These are phyloP conservation scores for Podila epigama DNA, from an alignment of 192 early-diverging fungal species.

Conservation along the genomic window DNA sequence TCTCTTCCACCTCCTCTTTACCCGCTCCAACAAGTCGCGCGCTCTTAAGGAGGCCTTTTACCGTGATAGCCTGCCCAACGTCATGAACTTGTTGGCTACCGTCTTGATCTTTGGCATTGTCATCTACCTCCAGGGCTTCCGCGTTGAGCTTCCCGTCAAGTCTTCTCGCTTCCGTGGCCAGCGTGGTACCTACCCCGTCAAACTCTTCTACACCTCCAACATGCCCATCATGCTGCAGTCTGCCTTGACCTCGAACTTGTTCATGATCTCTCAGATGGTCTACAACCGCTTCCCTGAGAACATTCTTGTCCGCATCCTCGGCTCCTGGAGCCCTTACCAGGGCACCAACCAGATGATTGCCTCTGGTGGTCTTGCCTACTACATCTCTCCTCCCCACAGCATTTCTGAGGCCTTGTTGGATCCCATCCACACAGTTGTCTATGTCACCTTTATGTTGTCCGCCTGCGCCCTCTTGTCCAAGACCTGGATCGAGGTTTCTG, in stretches of 20 bases:
- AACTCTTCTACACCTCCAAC: slow-evolving; percentile 99
- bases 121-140: slow-evolving; percentile 99
- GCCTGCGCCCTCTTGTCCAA: slow-evolving; percentile 96
- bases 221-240: slow-evolving; percentile 99
- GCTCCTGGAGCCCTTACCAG: slow-evolving; percentile 95
- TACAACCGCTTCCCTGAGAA: slow-evolving; percentile 98
- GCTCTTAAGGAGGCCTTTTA: slow-evolving; percentile 98
- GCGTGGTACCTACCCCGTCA: slow-evolving; percentile 98
- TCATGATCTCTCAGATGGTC: slow-evolving; percentile 98
- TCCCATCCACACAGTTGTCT: slow-evolving; percentile 95
- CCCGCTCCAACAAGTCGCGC: slow-evolving; percentile 95
- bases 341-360: slow-evolving; percentile 96
- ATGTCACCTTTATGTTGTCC: slow-evolving; percentile 91
- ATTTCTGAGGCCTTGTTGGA: slow-evolving; percentile 85
- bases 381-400: slow-evolving; percentile 93
- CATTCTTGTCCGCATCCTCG: slow-evolving; percentile 90
- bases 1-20: slow-evolving; percentile 94
- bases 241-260: slow-evolving; percentile 94
- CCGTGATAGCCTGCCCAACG: slow-evolving; percentile 84
- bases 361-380: slow-evolving; percentile 94
- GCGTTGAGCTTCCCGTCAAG: slow-evolving; percentile 99
- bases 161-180: slow-evolving; percentile 96
- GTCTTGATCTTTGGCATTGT: slow-evolving; percentile 86
- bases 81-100: slow-evolving; percentile 93
- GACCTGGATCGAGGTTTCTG: slow-evolving; percentile 98